Evolutionary conservation across 139 green algal species (phyloP).

Genomic region (Trebouxia sp.): DNA sequence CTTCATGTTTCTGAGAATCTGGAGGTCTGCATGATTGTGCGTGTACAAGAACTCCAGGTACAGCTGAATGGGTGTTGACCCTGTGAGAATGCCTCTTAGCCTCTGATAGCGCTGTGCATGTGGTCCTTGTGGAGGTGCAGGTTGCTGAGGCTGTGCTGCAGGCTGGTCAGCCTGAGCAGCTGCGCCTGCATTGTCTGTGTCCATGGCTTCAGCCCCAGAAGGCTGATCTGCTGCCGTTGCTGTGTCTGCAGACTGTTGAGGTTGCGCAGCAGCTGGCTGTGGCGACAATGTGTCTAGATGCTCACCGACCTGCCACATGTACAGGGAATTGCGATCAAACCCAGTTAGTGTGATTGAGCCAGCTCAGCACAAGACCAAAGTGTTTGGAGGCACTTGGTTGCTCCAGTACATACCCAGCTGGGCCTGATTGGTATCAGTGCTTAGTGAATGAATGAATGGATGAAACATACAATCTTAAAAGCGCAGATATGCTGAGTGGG

Average conservation of each 20-base stretch:
- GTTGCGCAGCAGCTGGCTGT: slow-evolving; percentile 1
- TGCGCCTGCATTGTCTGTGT: slow-evolving; percentile 35
- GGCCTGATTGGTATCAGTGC: no score
- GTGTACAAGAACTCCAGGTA: slow-evolving; percentile 95
- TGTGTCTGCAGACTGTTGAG: slow-evolving; percentile 7
- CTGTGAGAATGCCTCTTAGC: slow-evolving; percentile 81
- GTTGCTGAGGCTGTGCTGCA: slow-evolving; percentile 8
- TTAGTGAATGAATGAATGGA: no score
- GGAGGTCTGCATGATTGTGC: slow-evolving; percentile 80
- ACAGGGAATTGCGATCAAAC: slow-evolving; percentile 24
- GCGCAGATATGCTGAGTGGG: background rate
- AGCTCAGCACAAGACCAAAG: no score
- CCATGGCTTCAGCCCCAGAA: slow-evolving; percentile 32
- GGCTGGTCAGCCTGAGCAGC: background rate
- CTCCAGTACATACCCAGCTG: no score
- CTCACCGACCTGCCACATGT: slow-evolving; percentile 1
- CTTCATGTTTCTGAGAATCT: slow-evolving; percentile 71
- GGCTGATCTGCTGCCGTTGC: background rate
- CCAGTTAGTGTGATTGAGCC: no score
- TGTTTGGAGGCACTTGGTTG: no score
- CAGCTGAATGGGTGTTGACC: slow-evolving; percentile 83
- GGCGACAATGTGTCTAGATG: slow-evolving; percentile 30
- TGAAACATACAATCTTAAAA: no score
- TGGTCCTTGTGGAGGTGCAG: background rate
- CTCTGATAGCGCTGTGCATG: slow-evolving; percentile 39